These are phyloP conservation scores for Mikania micrantha DNA, from an alignment of 129 eudicot species.

Conservation along the genomic window DNA sequence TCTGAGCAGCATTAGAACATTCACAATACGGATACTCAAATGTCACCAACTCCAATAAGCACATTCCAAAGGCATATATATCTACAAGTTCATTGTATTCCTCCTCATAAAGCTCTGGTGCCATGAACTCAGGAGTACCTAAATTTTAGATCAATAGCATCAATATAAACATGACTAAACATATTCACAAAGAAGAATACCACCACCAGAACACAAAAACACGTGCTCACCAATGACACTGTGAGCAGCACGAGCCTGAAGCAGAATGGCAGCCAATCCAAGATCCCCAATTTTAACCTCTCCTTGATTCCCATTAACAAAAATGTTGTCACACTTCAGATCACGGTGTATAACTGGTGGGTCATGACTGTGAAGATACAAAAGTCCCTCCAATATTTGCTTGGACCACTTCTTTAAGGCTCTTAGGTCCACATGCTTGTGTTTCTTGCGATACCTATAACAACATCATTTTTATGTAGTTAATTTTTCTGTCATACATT, in stretches of 20 bases:
- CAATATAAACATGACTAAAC: not conserved
- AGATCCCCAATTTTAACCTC: conserved; percentile 97
- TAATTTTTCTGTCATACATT: not conserved
- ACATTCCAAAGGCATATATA: conserved; percentile 98
- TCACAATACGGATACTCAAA: conserved; percentile 94
- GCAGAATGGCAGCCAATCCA: conserved; percentile 90
- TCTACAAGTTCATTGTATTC: conserved; percentile 95
- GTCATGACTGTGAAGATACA: conserved; percentile 92
- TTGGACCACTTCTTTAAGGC: conserved; percentile 98
- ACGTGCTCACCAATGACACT: conserved; percentile 78
- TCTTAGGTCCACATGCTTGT: conserved; percentile 87
- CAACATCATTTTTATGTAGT: not conserved
- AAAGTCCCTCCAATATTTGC: conserved; percentile 93
- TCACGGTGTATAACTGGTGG: conserved; percentile 98
- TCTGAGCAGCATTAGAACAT: conserved; percentile 97
- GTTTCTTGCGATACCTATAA: conserved; percentile 83
- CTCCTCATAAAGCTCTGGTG: conserved; percentile 98
- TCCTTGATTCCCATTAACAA: conserved; percentile 96
- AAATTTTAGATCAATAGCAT: conserved; percentile 10
- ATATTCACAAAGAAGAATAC: not conserved
- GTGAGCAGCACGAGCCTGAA: conserved; percentile 85
- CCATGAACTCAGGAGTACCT: conserved; percentile 99
- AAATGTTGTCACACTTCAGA: conserved; percentile 91
- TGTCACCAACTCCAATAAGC: conserved; percentile 90
- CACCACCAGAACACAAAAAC: not conserved